Base-by-base conservation (phyloP, 768 basidiomycete species). In the Sporobolomyces roseus region DNA sequence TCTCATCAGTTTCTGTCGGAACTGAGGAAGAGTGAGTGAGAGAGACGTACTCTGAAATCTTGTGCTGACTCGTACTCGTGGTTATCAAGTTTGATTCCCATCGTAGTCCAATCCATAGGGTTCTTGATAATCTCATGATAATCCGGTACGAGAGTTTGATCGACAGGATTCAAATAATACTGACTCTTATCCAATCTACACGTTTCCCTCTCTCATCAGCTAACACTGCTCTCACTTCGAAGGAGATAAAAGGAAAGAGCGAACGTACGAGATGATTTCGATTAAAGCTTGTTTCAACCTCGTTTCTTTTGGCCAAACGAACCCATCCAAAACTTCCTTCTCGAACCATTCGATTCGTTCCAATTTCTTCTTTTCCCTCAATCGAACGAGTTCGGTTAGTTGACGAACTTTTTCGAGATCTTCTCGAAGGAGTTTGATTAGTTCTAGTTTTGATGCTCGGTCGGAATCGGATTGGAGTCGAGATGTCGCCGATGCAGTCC, bases 51-150 rank as follows among this genome's bases (percentile, higher is more conserved):
- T 25, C 86, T 78, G 75, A 97, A 94, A 36, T 82, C 80, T 55
- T 87, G 86, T 58, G 93, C 79, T n/a, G 83, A 82, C 16, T 82
- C 78, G 78, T 97, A 98, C 75, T 89, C 85, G 77, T 88, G 88
- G n/a, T 83, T 85, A 41, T 91, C 87, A n/a, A 98, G 84, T 79
- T 92, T 98, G 77, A 87, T 83, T 73, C 88, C 85, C 85, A 98
- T 94, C 2, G 90, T 92, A 63, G 81, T 80, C 74, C 97, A 85
- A 78, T 97, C 92, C 93, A 98, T 98, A 4, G 96, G 96, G 65
- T 86, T 80, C 74, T 86, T 87, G 77, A 98, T 87, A 54, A 93
- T 85, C 27, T 91, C 87, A 78, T 91, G 89, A 75, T 99, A 99
- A 77, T 97, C 93, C 9, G 83, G 78, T 9, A 93, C 93, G 67